Percentiles rank a stretch among this genome's conserved stretches.
phyloP scores from a whole-genome alignment of 345 rosid species.

The Angophora floribunda region DNA sequence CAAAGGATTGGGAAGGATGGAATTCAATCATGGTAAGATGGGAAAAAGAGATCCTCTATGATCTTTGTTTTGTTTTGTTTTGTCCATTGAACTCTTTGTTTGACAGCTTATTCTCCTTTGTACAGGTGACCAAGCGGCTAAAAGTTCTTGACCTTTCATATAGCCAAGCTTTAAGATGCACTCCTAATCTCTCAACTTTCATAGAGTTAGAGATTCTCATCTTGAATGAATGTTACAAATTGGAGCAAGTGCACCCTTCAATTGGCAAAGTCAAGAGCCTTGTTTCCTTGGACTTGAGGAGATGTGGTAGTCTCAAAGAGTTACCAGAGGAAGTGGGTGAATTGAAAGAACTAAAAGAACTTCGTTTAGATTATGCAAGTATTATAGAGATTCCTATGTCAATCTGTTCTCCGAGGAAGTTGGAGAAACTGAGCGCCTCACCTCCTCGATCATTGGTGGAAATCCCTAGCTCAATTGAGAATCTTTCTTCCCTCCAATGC shows the following conservation, averaged over 20 bases:
- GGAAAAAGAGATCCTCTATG: too few species aligned
- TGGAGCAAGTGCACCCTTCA: not conserved
- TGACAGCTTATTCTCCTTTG: not conserved
- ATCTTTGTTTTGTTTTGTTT: not conserved
- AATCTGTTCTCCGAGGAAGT: not conserved
- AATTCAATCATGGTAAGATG: too few species aligned
- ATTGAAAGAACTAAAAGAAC: not conserved
- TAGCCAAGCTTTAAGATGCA: rapidly evolving
- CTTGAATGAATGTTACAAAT: rapidly evolving
- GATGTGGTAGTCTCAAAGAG: not conserved
- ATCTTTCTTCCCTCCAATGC: not conserved
- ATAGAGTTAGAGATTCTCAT: not conserved
- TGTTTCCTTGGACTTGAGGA: not conserved
- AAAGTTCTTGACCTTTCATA: rapidly evolving
- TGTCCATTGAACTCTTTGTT: not conserved
- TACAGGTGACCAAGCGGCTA: not conserved
- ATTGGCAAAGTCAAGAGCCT: not conserved
- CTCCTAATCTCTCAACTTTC: not conserved
- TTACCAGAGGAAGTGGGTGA: not conserved
- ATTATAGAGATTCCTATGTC: not conserved
- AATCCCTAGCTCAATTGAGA: not conserved
- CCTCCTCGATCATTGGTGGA: rapidly evolving
- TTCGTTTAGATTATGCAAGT: not conserved
- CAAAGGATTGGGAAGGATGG: too few species aligned
- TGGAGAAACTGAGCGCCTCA: not conserved